Conservation (phyloP, 73 alveolate genomes). For the Tetrahymena thermophila region DNA sequence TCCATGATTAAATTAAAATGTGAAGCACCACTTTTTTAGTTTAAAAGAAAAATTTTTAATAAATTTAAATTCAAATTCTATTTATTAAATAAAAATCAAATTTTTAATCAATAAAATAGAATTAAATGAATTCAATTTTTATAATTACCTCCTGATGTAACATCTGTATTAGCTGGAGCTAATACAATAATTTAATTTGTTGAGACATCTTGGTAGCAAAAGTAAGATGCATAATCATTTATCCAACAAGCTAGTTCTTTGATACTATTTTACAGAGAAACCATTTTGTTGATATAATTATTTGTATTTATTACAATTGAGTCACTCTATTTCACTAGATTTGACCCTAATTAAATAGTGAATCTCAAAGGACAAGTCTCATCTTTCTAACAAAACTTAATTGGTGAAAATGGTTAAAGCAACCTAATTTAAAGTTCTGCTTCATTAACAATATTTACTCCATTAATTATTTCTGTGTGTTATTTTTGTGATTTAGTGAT, state of each 20-base stretch:
- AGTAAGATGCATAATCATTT: neutral
- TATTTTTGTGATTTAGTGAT: neutral
- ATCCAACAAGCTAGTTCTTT: neutral
- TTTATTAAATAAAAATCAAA: too few relatives aligned
- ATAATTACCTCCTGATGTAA: neutral
- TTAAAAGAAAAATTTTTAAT: neutral
- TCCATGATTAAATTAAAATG: neutral
- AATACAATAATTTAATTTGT: neutral
- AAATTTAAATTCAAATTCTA: neutral
- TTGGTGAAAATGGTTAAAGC: neutral
- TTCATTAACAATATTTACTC: neutral
- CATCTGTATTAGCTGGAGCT: neutral
- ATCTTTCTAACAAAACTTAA: neutral
- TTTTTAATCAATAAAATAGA: too few relatives aligned
- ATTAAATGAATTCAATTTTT: neutral
- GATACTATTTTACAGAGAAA: neutral
- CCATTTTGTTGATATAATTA: neutral
- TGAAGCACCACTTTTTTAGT: neutral
- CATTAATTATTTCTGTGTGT: neutral
- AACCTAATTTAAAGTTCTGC: neutral
- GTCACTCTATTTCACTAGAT: neutral
- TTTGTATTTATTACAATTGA: neutral
- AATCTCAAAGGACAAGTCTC: neutral
- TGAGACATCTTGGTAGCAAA: neutral
- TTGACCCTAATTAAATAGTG: neutral